A percentile compares a stretch with the other conserved stretches of the same genome.
phyloP scores from a whole-genome alignment of 2,329 filamentous ascomycete genomes.

The Neoascochyta sp. region DNA sequence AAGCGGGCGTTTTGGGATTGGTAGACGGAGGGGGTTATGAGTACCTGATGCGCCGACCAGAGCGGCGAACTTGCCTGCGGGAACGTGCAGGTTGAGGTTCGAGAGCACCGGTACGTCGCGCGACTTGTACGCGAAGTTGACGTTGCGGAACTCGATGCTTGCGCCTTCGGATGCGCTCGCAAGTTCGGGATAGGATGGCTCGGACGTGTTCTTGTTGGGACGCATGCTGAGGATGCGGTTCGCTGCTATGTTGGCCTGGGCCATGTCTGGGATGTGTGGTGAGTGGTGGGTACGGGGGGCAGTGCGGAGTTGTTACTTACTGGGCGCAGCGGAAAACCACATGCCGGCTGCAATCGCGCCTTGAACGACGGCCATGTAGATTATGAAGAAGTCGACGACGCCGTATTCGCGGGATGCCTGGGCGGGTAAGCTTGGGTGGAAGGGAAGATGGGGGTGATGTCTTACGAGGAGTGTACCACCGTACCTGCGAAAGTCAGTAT shows the following conservation, averaged over 20 bases:
- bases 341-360: slow-evolving; percentile 38
- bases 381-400: slow-evolving; percentile 49
- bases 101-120: slow-evolving; percentile 65
- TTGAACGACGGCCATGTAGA: slow-evolving; percentile 52
- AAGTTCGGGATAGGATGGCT: slow-evolving; percentile 11
- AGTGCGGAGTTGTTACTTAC: slow-evolving; percentile 13
- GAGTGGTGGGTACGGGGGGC: slow-evolving; percentile 1
- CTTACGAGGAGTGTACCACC: slow-evolving; percentile 41
- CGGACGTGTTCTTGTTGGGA: slow-evolving; percentile 8
- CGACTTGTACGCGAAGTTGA: slow-evolving; percentile 90
- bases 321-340: slow-evolving; percentile 48
- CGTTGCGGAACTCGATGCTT: slow-evolving; percentile 79
- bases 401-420: slow-evolving; percentile 48
- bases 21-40: too few relatives aligned
- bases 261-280: slow-evolving; percentile 21
- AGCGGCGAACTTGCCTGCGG: slow-evolving; percentile 65
- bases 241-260: slow-evolving; percentile 35
- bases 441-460: too few relatives aligned
- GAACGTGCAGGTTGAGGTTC: slow-evolving; percentile 45
- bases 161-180: slow-evolving; percentile 12
- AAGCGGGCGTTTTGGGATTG: too few relatives aligned
- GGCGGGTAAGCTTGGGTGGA: too few relatives aligned
- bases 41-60: slow-evolving; percentile 62
- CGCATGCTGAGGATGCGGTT: slow-evolving; percentile 39
- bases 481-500: too few relatives aligned